Conservation (phyloP, 202 grass and related monocot species). For the Digitaria exilis region DNA sequence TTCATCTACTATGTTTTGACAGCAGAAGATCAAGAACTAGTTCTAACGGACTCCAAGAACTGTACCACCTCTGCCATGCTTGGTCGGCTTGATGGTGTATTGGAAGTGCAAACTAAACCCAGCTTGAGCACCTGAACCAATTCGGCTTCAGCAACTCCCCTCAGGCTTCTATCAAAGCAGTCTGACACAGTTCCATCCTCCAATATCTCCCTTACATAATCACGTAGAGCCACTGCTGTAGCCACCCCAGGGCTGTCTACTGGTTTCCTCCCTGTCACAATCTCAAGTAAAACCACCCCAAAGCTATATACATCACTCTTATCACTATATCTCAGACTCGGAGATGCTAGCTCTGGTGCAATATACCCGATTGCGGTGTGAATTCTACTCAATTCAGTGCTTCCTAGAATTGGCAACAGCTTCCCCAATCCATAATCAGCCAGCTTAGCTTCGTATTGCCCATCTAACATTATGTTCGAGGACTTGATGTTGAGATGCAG, state of each 20-base stretch:
- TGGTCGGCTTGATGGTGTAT: conserved; percentile 70
- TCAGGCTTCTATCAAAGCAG: conserved; percentile 83
- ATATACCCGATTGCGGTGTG: conserved; percentile 80
- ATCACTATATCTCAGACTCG: conserved; percentile 78
- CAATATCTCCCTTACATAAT: conserved; percentile 83
- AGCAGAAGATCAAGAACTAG: conserved; percentile 65
- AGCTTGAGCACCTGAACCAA: conserved; percentile 95
- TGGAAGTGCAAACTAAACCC: conserved; percentile 91
- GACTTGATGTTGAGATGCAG: conserved; percentile 98
- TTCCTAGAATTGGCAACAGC: conserved; percentile 81
- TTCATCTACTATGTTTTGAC: conserved; percentile 39
- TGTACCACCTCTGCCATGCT: conserved; percentile 98
- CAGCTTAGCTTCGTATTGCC: conserved; percentile 78
- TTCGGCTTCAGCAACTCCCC: conserved; percentile 75
- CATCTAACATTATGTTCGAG: conserved; percentile 88
- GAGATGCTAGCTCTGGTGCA: conserved; percentile 84
- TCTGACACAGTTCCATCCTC: conserved; percentile 73
- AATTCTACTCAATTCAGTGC: conserved; percentile 74
- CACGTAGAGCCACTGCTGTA: conserved; percentile 56
- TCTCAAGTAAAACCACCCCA: conserved; percentile 91
- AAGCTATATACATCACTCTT: conserved; percentile 99
- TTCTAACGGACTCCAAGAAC: conserved; percentile 90
- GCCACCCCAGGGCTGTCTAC: conserved; percentile 65
- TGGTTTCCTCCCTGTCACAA: conserved; percentile 85
- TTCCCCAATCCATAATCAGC: conserved; percentile 92